Evolutionary conservation across 2,329 filamentous ascomycete species (phyloP).

Genomic region (Apiospora saccharicola): DNA sequence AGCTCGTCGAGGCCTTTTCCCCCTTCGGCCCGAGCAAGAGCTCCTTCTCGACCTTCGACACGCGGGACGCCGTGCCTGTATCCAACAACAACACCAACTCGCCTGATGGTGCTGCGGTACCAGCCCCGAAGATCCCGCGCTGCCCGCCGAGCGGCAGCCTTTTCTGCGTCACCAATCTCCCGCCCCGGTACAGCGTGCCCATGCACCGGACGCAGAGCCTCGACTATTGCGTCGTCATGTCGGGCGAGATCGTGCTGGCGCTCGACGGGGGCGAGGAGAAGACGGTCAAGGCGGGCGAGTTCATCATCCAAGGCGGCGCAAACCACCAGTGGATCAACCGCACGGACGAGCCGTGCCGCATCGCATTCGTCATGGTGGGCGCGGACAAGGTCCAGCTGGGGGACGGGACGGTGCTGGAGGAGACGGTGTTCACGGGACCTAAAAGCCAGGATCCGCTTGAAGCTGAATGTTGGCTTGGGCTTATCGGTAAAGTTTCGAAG

Average conservation of each 20-base stretch:
- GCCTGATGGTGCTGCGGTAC: not conserved
- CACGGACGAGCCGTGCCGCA: conserved; percentile 44
- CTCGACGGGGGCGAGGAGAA: conserved; percentile 59
- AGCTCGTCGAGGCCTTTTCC: conserved; percentile 35
- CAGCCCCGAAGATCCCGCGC: conserved; percentile 38
- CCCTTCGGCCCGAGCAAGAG: conserved; percentile 43
- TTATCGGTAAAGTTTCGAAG: not conserved
- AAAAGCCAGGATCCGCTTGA: not conserved
- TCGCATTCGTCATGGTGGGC: conserved; percentile 50
- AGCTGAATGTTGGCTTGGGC: not conserved
- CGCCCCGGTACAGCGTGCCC: conserved; percentile 40
- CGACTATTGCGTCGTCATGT: conserved; percentile 62
- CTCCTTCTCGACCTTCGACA: conserved; percentile 44
- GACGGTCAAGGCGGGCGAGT: conserved; percentile 45
- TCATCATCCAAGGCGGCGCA: conserved; percentile 50
- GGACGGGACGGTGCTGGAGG: conserved; percentile 47
- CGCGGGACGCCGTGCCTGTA: conserved; percentile 40
- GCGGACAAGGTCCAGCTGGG: conserved; percentile 48
- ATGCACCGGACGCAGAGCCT: conserved; percentile 63
- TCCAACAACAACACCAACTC: conserved; percentile 34
- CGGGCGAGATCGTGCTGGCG: conserved; percentile 59
- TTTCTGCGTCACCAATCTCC: conserved; percentile 45
- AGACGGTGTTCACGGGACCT: conserved; percentile 36
- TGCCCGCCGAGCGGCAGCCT: conserved; percentile 46
- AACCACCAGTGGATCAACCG: conserved; percentile 60